Conservation (phyloP, 768 basidiomycete species). For the Mycena venus region DNA sequence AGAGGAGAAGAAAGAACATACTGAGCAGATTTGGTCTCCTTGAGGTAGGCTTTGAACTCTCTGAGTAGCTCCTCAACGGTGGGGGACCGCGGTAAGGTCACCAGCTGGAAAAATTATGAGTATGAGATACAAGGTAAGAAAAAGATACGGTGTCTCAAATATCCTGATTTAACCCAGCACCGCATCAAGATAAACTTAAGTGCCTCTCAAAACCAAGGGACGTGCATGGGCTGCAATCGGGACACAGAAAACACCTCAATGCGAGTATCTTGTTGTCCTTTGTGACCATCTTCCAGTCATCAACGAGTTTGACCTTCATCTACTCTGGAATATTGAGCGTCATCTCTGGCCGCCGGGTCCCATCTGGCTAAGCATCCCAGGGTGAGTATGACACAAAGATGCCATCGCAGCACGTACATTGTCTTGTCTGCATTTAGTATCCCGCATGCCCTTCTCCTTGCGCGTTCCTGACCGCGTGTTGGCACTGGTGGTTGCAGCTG, state of each 20-base stretch:
- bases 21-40: conserved; percentile 63
- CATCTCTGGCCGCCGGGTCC: conserved; percentile 87
- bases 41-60: conserved; percentile 80
- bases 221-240: not conserved
- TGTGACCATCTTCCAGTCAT: conserved; percentile 98
- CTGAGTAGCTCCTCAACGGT: conserved; percentile 82
- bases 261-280: conserved; percentile 87
- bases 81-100: conserved; percentile 84
- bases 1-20: conserved; percentile 40
- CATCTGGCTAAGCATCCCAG: conserved; percentile 59
- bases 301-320: conserved; percentile 91
- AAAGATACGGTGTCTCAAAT: not conserved
- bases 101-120: conserved; percentile 68
- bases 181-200: too few species aligned
- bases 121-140: not conserved
- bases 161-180: not conserved
- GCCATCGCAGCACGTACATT: conserved; percentile 61
- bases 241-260: not conserved
- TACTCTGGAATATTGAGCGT: conserved; percentile 90
- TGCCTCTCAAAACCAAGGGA: too few species aligned
- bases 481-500: conserved; percentile 40
- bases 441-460: conserved; percentile 71
- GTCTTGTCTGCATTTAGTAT: conserved; percentile 81
- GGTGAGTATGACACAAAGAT: not conserved
- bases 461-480: conserved; percentile 47